phyloP scores from a whole-genome alignment of 2,329 filamentous ascomycete species.

The Orbilia ellipsospora region DNA sequence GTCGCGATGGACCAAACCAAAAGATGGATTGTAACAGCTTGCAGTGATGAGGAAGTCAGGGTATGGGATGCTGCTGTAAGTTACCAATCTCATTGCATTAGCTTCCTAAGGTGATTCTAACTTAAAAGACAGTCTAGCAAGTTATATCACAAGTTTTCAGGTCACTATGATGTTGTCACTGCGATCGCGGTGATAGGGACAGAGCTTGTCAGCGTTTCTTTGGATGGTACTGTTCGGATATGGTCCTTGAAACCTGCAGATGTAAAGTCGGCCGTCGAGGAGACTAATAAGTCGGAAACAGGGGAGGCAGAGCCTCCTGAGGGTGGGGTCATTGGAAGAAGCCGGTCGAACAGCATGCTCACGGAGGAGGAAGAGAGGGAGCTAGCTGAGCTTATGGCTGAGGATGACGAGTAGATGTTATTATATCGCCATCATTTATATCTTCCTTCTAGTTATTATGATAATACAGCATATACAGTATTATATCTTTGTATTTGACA shows the following conservation, averaged over 20 bases:
- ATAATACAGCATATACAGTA: too few species aligned
- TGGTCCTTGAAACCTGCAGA: slow-evolving; percentile 78
- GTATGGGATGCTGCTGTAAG: slow-evolving; percentile 78
- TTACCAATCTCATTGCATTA: slow-evolving; percentile 14
- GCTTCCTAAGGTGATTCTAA: neutral
- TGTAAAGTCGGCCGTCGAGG: slow-evolving; percentile 66
- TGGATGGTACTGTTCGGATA: slow-evolving; percentile 86
- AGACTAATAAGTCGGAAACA: slow-evolving; percentile 58
- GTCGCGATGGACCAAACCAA: slow-evolving; percentile 76
- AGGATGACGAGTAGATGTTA: slow-evolving; percentile 66
- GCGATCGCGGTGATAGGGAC: slow-evolving; percentile 74
- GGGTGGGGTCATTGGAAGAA: slow-evolving; percentile 65
- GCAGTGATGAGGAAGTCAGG: slow-evolving; percentile 89
- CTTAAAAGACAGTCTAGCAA: slow-evolving; percentile 70
- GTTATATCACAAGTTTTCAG: slow-evolving; percentile 77
- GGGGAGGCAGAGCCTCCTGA: slow-evolving; percentile 67
- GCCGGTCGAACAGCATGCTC: slow-evolving; percentile 67
- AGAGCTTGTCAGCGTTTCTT: slow-evolving; percentile 79
- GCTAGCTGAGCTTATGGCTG: slow-evolving; percentile 88
- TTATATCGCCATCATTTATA: neutral
- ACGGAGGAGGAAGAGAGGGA: slow-evolving; percentile 94
- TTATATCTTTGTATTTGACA: too few species aligned
- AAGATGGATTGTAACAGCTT: slow-evolving; percentile 85
- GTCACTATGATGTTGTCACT: slow-evolving; percentile 94
- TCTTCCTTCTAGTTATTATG: too few species aligned